Evolutionary conservation across 73 alveolate species (phyloP).

Genomic region (Urostyla sp.): DNA sequence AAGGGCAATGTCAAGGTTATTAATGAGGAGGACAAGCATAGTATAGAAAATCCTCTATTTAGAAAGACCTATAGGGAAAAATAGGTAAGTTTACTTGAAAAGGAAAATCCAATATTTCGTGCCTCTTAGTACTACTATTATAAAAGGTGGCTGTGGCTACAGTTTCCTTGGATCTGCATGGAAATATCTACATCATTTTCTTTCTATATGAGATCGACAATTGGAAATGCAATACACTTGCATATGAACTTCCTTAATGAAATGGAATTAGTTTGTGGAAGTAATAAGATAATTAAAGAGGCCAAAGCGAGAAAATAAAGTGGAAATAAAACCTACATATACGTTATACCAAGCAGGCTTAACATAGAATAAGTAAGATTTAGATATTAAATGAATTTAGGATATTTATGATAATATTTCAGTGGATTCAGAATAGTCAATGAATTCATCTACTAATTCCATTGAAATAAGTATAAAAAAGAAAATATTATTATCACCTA

Average conservation of each 20-base stretch:
- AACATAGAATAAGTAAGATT: slow-evolving; percentile 22
- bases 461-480: too few species aligned
- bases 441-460: too few species aligned
- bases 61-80: slow-evolving; percentile 26
- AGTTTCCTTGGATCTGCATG: slow-evolving; percentile 45
- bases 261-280: slow-evolving; percentile 18
- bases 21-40: slow-evolving; percentile 13
- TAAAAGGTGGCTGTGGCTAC: slow-evolving; percentile 42
- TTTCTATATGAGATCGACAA: slow-evolving; percentile 26
- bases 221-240: slow-evolving; percentile 35
- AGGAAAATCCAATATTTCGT: slow-evolving; percentile 38
- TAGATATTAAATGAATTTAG: too few species aligned
- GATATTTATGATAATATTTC: too few species aligned
- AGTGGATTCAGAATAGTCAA: too few species aligned
- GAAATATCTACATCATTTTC: slow-evolving; percentile 18
- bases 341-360: slow-evolving; percentile 26
- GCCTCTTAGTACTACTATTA: slow-evolving; percentile 4
- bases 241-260: slow-evolving; percentile 10
- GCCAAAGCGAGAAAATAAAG: slow-evolving; percentile 30
- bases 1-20: slow-evolving; percentile 22
- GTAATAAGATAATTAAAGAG: slow-evolving; percentile 32
- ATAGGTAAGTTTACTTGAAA: slow-evolving; percentile 15
- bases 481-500: too few species aligned
- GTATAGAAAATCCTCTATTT: slow-evolving; percentile 35
- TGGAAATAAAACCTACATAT: slow-evolving; percentile 20